Evolutionary conservation across 2,329 filamentous ascomycete genomes (phyloP).

Genomic region (Aspergillus ibericus): DNA sequence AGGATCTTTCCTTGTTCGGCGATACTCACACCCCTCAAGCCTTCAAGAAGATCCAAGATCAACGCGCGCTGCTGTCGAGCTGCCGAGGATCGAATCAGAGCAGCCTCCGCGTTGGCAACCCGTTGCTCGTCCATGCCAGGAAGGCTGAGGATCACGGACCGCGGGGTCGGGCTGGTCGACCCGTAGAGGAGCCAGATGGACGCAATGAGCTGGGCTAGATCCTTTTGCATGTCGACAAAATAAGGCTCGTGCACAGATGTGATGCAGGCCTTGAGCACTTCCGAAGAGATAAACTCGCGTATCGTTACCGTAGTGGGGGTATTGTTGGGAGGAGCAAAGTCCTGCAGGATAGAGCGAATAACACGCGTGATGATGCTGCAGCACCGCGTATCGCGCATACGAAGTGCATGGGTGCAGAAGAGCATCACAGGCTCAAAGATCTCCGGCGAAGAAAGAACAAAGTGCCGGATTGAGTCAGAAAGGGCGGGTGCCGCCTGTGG

Average conservation of each 20-base stretch:
- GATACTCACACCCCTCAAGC: conserved; percentile 85
- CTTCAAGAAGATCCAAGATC: conserved; percentile 80
- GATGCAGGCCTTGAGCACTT: conserved; percentile 87
- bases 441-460: conserved; percentile 73
- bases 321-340: conserved; percentile 60
- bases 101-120: conserved; percentile 64
- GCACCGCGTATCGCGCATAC: conserved; percentile 85
- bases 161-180: conserved; percentile 66
- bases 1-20: conserved; percentile 86
- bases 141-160: conserved; percentile 72
- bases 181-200: conserved; percentile 78
- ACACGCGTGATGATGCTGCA: conserved; percentile 82
- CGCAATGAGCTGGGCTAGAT: conserved; percentile 84
- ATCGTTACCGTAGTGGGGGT: conserved; percentile 64
- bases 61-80: conserved; percentile 77
- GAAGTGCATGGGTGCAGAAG: conserved; percentile 87
- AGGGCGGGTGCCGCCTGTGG: conserved; percentile 44
- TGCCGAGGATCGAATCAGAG: conserved; percentile 55
- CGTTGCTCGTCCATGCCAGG: conserved; percentile 71
- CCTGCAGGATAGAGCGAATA: conserved; percentile 80
- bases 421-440: conserved; percentile 86
- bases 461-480: conserved; percentile 67
- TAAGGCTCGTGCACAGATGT: conserved; percentile 91
- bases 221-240: conserved; percentile 93
- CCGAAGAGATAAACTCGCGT: conserved; percentile 83